These are phyloP conservation scores for Bipolaris gigantea DNA, from an alignment of 2,329 filamentous ascomycete species.

Conservation along the genomic window DNA sequence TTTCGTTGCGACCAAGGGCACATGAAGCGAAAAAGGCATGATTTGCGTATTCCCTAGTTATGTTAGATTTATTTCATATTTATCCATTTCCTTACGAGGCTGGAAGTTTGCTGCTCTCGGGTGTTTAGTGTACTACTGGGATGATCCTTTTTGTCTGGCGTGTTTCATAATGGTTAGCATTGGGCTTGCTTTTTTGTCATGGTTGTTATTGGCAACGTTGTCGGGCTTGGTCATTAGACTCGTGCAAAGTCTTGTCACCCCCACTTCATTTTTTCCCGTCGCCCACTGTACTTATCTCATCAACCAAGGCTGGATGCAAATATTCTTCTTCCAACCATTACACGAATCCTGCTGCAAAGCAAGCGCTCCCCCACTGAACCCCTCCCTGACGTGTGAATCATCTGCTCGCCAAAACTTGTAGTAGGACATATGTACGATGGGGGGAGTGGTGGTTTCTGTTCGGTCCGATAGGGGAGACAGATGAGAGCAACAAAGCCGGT, in stretches of 20 bases:
- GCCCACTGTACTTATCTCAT: neutral
- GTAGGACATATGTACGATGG: neutral
- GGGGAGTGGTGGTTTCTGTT: neutral
- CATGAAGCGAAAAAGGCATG: neutral
- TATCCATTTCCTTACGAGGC: neutral
- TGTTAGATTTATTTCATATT: neutral
- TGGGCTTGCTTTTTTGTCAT: neutral
- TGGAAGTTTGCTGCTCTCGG: neutral
- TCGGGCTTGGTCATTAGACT: neutral
- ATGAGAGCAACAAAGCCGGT: neutral
- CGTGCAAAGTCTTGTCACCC: neutral
- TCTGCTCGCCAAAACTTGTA: neutral
- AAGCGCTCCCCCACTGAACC: neutral
- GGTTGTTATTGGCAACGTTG: neutral
- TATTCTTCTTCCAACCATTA: neutral
- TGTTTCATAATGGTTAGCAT: constrained; percentile 6
- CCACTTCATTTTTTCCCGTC: neutral
- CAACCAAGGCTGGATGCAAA: neutral
- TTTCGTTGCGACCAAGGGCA: neutral
- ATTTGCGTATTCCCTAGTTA: neutral
- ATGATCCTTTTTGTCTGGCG: constrained; percentile 6
- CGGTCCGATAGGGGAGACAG: neutral
- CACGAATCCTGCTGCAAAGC: neutral
- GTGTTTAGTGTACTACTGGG: neutral
- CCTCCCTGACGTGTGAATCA: neutral